Base-by-base conservation (phyloP, 768 basidiomycete genomes). In the Tephrocybe sp. region DNA sequence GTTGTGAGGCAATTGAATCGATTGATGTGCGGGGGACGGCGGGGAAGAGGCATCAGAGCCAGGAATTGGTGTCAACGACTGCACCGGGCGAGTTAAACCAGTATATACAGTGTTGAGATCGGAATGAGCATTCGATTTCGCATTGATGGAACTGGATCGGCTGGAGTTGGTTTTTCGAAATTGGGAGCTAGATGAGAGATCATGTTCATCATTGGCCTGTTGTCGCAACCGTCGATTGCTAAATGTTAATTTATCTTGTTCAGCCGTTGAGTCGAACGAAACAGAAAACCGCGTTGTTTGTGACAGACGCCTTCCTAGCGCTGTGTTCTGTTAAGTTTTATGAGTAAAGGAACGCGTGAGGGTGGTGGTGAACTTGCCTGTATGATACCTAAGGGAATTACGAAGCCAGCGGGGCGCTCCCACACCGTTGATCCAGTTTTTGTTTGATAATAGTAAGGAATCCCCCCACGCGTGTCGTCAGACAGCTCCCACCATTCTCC, bases 401-500 rank as follows among this genome's bases (percentile, higher is more conserved):
- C 87, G 64, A 97, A 94, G 27, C 84, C 88, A 19, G 76, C 68
- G 12, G 94, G 94, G n/a, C 87, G 79, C 50, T 91, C 91, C 94
- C 94, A 97, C 29, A 91, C 86, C 1, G 94, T 95, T 59, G 91
- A 87, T 1, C 87, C 86, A 1, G 90, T 86, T 66, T 91, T 86
- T 9, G 93, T 97, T 60, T 94, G 93, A 68, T 95, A 94, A 69
- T 93, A 97, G 65, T 97, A 97, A 3, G 89, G 83, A 48, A 93
- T 72, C 24, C 90, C 90, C 38, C 84, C 87, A 44, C 91, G 78
- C 38, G 84, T 80, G 30, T 91, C 88, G 63, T 97, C 94, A 38
- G 75, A 75, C 51, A 97, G 77, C 66, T 97, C 94, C 94, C 94
- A 97, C 93, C 94, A 97, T 64, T 95, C 92, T 34, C 94, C 93